These are phyloP conservation scores for Akanthomyces dipterigenus DNA, from an alignment of 2,329 filamentous ascomycete species.

Conservation along the genomic window DNA sequence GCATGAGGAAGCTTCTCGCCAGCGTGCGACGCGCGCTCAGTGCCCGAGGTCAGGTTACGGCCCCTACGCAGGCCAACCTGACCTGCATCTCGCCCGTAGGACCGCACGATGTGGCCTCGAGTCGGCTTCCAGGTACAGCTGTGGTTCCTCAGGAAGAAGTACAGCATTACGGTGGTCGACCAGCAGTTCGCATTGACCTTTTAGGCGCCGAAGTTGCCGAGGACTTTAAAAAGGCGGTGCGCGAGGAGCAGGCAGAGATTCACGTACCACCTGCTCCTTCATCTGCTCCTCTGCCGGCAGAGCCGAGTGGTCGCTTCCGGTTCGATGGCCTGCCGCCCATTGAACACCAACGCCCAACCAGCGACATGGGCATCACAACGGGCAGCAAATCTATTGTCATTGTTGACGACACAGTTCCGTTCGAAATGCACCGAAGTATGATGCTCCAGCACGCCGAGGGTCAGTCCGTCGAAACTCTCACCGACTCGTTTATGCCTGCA, in stretches of 20 bases:
- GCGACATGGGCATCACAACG: constrained; percentile 57
- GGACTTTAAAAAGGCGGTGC: constrained; percentile 70
- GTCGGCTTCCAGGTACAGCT: constrained; percentile 52
- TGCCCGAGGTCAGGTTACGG: constrained; percentile 42
- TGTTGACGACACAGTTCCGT: constrained; percentile 59
- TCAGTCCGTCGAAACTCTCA: constrained; percentile 46
- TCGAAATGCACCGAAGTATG: constrained; percentile 45
- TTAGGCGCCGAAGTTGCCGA: constrained; percentile 73
- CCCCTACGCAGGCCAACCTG: constrained; percentile 40
- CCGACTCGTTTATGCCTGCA: constrained; percentile 42
- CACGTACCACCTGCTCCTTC: constrained; percentile 18
- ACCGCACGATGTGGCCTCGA: constrained; percentile 47
- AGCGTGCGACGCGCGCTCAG: constrained; percentile 79
- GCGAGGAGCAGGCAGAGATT: constrained; percentile 44
- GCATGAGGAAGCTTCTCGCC: constrained; percentile 79
- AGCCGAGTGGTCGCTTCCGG: constrained; percentile 33
- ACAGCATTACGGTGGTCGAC: constrained; percentile 36
- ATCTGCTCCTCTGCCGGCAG: constrained; percentile 28
- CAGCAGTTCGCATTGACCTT: constrained; percentile 67
- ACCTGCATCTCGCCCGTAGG: constrained; percentile 43
- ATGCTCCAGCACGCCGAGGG: constrained; percentile 38
- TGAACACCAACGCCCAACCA: constrained; percentile 35
- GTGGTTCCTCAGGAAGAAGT: constrained; percentile 50
- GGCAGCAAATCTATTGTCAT: constrained; percentile 92
- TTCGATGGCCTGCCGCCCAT: constrained; percentile 29